Percentiles rank a stretch among this genome's conserved stretches.
Conservation (phyloP, 1,284 basidiomycete species). For the Rhodotorula sp. region DNA sequence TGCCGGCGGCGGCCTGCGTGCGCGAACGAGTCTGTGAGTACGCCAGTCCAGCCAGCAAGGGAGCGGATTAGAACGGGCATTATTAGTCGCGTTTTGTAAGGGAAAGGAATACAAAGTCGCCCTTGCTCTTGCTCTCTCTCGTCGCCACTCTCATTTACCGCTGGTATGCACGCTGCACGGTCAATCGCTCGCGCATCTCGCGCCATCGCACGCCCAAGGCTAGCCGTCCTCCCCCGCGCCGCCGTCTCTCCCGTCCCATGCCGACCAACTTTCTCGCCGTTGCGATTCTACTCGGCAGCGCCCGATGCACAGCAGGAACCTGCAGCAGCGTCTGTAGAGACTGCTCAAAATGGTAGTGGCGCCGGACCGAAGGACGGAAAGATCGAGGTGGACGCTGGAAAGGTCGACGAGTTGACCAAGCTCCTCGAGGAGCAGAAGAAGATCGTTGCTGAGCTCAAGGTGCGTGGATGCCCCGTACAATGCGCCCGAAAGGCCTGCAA, state of each 20-base stretch:
- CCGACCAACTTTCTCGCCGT: slow-evolving; percentile 1
- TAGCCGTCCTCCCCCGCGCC: neutral
- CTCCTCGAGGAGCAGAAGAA: slow-evolving; percentile 37
- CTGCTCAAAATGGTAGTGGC: no score
- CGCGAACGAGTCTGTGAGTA: neutral
- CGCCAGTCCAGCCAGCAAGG: no score
- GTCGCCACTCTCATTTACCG: neutral
- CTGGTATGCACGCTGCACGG: slow-evolving; percentile 4
- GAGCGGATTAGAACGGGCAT: neutral
- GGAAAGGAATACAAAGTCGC: neutral
- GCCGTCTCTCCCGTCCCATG: neutral
- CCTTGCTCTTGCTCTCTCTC: neutral
- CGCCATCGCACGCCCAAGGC: neutral
- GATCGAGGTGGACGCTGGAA: neutral
- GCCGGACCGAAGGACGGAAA: slow-evolving; percentile 2
- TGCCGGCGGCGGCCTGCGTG: slow-evolving; percentile 31
- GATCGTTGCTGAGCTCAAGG: slow-evolving; percentile 39
- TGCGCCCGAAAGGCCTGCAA: no score
- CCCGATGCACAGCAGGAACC: neutral
- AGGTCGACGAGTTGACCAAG: slow-evolving; percentile 14
- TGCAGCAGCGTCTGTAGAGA: neutral
- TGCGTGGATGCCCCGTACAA: neutral
- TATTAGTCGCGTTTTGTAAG: neutral
- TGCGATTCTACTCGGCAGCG: neutral
- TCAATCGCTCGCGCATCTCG: neutral